These are phyloP conservation scores for Lactifluus hygrophoroides DNA, from an alignment of 768 basidiomycete species.

Conservation along the genomic window DNA sequence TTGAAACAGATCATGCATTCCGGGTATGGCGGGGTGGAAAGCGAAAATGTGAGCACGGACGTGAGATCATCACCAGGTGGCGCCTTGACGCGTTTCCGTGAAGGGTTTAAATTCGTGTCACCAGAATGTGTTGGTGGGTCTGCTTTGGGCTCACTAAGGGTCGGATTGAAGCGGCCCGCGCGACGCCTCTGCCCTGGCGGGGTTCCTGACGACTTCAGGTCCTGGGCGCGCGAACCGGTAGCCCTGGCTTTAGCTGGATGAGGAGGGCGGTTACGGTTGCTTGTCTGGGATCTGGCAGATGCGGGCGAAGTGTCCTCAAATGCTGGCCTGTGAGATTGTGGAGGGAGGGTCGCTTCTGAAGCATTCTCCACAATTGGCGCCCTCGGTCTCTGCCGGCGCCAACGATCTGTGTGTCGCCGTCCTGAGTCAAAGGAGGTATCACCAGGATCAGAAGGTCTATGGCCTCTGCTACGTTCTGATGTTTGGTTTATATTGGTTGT, in stretches of 20 bases:
- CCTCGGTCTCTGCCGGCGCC: neutral
- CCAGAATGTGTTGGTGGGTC: neutral
- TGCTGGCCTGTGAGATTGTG: neutral
- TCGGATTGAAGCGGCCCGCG: constrained; percentile 10
- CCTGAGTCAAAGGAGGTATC: neutral
- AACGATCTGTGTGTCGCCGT: neutral
- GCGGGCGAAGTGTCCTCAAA: neutral
- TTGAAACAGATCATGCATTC: constrained; percentile 85
- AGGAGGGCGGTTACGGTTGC: neutral
- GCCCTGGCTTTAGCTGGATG: neutral
- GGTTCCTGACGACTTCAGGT: neutral
- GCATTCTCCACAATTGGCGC: neutral
- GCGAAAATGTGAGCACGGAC: constrained; percentile 55
- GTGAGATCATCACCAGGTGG: constrained; percentile 55
- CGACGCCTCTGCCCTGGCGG: neutral
- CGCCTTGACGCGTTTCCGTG: constrained; percentile 3
- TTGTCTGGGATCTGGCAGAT: neutral
- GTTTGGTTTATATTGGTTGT: neutral
- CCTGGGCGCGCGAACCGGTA: neutral
- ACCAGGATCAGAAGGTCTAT: neutral
- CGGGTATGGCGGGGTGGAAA: constrained; percentile 62
- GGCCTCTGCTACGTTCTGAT: neutral
- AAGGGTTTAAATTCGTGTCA: neutral
- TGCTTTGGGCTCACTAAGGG: neutral
- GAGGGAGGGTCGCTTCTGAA: neutral